phyloP scores from a whole-genome alignment of 2,329 filamentous ascomycete species.

The Endoconidiophora laricicola region DNA sequence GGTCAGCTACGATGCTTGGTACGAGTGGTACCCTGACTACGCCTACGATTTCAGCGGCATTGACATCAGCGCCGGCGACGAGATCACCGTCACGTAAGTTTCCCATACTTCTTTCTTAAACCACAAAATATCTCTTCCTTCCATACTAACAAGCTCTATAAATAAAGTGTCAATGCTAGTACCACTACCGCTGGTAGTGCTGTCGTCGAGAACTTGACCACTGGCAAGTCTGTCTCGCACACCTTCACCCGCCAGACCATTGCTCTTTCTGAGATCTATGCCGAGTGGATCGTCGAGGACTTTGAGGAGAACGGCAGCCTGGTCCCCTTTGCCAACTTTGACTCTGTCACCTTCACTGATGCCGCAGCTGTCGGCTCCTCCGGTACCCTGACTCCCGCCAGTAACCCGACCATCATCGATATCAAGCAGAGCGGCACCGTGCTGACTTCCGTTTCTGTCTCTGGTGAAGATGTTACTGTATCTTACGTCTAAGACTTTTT shows the following conservation, averaged over 20 bases:
- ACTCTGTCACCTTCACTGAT: constrained; percentile 14
- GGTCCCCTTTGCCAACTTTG: constrained; percentile 20
- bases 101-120: neutral
- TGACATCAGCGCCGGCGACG: constrained; percentile 18
- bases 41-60: constrained; percentile 24
- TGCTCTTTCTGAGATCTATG: constrained; percentile 37
- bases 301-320: constrained; percentile 17
- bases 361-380: constrained; percentile 14
- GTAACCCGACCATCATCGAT: constrained; percentile 14
- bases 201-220: constrained; percentile 30
- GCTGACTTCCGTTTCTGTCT: constrained; percentile 11
- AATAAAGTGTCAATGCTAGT: constrained; percentile 14
- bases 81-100: constrained; percentile 18
- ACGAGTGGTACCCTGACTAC: constrained; percentile 30
- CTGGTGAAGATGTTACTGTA: constrained; percentile 9
- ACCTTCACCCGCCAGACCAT: constrained; percentile 27
- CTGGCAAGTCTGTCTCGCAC: constrained; percentile 34
- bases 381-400: constrained; percentile 14
- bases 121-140: neutral
- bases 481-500: constrained; percentile 3
- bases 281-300: constrained; percentile 47
- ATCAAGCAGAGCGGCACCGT: constrained; percentile 11
- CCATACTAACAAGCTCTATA: constrained; percentile 2
- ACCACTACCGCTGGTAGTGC: constrained; percentile 17
- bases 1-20: constrained; percentile 26